A percentile compares a stretch with the other conserved stretches of the same genome.
Evolutionary conservation across 768 basidiomycete species (phyloP).

Genomic region (Dictyophora rubrovolvata): DNA sequence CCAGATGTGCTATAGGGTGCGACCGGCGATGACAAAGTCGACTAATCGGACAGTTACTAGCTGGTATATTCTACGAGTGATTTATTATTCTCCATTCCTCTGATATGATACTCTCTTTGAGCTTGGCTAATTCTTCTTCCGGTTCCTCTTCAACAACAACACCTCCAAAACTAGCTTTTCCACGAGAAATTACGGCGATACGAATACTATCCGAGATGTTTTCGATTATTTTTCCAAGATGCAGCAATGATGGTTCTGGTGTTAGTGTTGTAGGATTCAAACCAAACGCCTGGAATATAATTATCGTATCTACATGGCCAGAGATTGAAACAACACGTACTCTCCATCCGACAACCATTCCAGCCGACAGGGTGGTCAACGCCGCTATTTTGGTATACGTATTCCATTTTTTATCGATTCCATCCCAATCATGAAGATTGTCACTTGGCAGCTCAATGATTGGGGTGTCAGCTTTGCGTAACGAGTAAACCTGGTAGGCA

Average conservation of each 20-base stretch:
- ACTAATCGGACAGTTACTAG: too few relatives aligned
- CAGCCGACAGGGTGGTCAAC: slow-evolving; percentile 12
- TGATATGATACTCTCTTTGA: not conserved
- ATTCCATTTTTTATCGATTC: slow-evolving; percentile 20
- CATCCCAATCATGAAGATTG: slow-evolving; percentile 6
- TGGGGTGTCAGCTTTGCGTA: slow-evolving; percentile 18
- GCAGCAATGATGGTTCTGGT: slow-evolving; percentile 2
- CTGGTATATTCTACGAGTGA: not conserved
- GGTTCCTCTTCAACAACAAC: not conserved
- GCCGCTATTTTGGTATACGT: slow-evolving; percentile 14
- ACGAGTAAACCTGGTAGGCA: slow-evolving; percentile 20
- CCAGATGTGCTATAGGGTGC: too few relatives aligned
- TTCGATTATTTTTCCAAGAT: not conserved
- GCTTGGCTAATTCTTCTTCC: not conserved
- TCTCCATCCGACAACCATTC: slow-evolving; percentile 25
- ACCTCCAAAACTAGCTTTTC: slow-evolving; percentile 3
- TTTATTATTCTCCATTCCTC: slow-evolving; percentile 4
- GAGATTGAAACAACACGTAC: slow-evolving; percentile 12
- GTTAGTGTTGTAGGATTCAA: slow-evolving; percentile 7
- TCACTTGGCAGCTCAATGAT: slow-evolving; percentile 22
- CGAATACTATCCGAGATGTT: not conserved
- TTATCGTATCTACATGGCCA: too few relatives aligned
- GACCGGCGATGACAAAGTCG: too few relatives aligned
- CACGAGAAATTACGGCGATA: not conserved
- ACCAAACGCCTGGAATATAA: slow-evolving; percentile 1